Evolutionary conservation across 108 stramenopile genomes (phyloP).

Genomic region (Craspedostauros australis): DNA sequence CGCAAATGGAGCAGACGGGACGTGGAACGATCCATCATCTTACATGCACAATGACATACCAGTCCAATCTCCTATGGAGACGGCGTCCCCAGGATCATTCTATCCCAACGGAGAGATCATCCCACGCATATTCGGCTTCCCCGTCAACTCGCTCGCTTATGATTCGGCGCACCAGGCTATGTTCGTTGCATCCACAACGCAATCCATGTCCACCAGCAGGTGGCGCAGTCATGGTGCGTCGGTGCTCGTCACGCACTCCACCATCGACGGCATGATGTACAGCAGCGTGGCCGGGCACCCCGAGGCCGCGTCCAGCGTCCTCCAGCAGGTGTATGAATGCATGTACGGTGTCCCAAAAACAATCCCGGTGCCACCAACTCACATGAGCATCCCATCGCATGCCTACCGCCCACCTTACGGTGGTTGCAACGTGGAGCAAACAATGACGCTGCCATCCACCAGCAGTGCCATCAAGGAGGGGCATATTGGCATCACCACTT

Average conservation of each 20-base stretch:
- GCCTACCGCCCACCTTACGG: conserved; percentile 56
- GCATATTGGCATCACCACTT: conserved; percentile 29
- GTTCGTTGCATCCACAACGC: conserved; percentile 64
- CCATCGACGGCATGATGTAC: conserved; percentile 46
- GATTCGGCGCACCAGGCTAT: conserved; percentile 38
- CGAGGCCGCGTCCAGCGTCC: conserved; percentile 34
- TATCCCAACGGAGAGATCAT: conserved; percentile 15
- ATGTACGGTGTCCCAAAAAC: conserved; percentile 40
- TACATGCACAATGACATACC: too few species aligned
- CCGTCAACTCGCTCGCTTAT: conserved; percentile 46
- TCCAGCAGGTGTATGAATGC: conserved; percentile 37
- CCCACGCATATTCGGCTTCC: conserved; percentile 28
- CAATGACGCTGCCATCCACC: background rate
- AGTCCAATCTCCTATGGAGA: too few species aligned
- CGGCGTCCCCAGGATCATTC: conserved; percentile 15
- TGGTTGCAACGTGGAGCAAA: conserved; percentile 13
- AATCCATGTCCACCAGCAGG: conserved; percentile 11
- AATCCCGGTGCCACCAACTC: conserved; percentile 2
- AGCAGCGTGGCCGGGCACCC: conserved; percentile 73
- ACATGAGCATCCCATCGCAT: conserved; percentile 41
- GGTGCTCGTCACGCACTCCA: conserved; percentile 10
- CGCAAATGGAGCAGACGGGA: too few species aligned
- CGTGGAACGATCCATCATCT: too few species aligned
- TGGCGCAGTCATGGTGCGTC: conserved; percentile 17
- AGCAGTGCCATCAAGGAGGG: conserved; percentile 9